Evolutionary conservation across 352 stramenopile species (phyloP), one percentile per base, ranked within the genome.

Genomic region (Globisporangium lucens): DNA sequence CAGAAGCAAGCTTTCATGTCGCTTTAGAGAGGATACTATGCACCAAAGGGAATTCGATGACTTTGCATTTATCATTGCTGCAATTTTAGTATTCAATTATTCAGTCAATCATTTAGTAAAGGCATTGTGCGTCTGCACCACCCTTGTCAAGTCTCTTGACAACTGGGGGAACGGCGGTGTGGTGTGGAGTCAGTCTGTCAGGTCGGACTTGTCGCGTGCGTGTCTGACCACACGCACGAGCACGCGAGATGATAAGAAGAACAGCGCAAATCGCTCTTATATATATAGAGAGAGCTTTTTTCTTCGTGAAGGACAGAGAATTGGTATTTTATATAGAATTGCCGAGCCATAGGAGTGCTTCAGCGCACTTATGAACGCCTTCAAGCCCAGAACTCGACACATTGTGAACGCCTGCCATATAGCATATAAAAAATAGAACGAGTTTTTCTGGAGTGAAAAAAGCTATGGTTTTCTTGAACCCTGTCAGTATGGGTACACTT

Each of bases 401-500:
- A 38, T 38, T 38, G 35, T 38, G 35, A 38, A 12, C 35, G 6
- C 35, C 9, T 38, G 29, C 29, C 35, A 38, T 38, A 10, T 1
- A 38, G 35, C 35, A 9, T 38, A 8, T 2, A 3, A 38, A 38
- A 9, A 38, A 12, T 38, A 9, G 30, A 6, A 33, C 29, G 30
- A 33, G 30, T 33, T 33, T 33, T 5, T 33, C 24, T 24, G 24
- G 24, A 24, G 22, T 38, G 12, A 53, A 27, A 17, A 10, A 38
- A 22, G 6, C 20, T 15, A 17, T 27, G 24, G 24, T 30, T n/a
- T 55, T 30, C 12, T 55, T 63, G 58, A 53, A 36, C 12, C 22
- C 10, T 41, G 5, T 55, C 38, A 43, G 58, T 12, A 63, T 63
- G 38, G 58, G 58, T 63, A 63, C 58, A 63, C 15, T 55, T 62